Evolutionary conservation across 805 yeast genomes (phyloP).

Genomic region (Yarrowia sp.): DNA sequence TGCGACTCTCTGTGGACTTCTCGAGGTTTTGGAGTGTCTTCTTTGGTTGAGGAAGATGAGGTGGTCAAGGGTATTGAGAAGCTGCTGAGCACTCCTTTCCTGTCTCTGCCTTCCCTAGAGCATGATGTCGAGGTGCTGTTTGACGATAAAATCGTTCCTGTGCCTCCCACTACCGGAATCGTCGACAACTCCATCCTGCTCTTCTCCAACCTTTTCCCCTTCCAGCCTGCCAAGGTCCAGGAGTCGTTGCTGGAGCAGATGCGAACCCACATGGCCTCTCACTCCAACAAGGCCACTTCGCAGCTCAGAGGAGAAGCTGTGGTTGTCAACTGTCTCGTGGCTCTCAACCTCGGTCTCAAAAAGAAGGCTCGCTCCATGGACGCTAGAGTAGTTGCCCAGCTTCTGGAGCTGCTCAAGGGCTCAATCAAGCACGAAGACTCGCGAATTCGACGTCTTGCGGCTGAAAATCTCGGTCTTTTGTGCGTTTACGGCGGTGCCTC

Average conservation of each 20-base stretch:
- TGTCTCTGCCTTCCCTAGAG: constrained; percentile 41
- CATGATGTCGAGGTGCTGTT: constrained; percentile 28
- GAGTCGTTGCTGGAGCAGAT: constrained; percentile 85
- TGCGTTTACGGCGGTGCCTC: constrained; percentile 47
- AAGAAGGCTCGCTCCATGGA: constrained; percentile 27
- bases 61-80: constrained; percentile 55
- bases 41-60: constrained; percentile 44
- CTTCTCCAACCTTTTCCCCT: constrained; percentile 73
- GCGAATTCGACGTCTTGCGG: constrained; percentile 56
- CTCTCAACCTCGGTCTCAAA: constrained; percentile 62
- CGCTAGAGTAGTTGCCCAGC: constrained; percentile 54
- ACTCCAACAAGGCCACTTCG: constrained; percentile 29
- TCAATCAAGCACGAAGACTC: constrained; percentile 54
- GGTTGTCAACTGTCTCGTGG: constrained; percentile 66
- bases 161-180: constrained; percentile 56
- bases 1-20: constrained; percentile 33
- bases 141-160: constrained; percentile 41
- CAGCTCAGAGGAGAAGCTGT: constrained; percentile 54
- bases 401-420: constrained; percentile 60
- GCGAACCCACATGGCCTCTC: constrained; percentile 56
- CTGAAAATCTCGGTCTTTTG: constrained; percentile 66
- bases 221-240: constrained; percentile 78
- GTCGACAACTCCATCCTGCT: constrained; percentile 83
- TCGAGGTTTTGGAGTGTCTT: constrained; percentile 30
- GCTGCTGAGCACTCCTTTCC: constrained; percentile 48